Percentiles rank a stretch among this genome's conserved stretches.
These are phyloP conservation scores for Arabis hirsuta DNA, from an alignment of 345 rosid genomes.

Conservation along the genomic window DNA sequence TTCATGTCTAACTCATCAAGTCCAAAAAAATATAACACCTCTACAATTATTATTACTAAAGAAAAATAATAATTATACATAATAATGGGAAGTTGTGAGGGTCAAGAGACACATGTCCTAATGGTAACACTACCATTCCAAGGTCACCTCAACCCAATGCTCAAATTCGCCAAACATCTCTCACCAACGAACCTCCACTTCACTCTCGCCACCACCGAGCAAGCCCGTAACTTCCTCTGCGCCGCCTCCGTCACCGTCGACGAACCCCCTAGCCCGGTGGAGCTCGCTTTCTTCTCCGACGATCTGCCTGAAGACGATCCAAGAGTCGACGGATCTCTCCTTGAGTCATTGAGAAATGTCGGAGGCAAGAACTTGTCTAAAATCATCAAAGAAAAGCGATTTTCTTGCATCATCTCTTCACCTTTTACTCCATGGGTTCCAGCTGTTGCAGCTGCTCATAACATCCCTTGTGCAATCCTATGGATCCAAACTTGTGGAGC, in stretches of 20 bases:
- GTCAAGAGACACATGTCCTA: slow-evolving; percentile 45
- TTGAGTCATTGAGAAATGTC: slow-evolving; percentile 36
- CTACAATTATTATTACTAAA: background rate
- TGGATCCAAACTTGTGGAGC: slow-evolving; percentile 64
- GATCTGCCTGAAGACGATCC: slow-evolving; percentile 49
- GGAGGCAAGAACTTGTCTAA: slow-evolving; percentile 50
- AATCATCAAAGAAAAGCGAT: slow-evolving; percentile 38
- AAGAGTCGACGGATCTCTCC: background rate
- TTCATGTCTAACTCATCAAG: slow-evolving; percentile 1
- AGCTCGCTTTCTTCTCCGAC: slow-evolving; percentile 54
- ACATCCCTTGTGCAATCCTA: slow-evolving; percentile 56
- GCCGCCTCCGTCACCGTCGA: background rate
- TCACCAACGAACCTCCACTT: slow-evolving; percentile 46
- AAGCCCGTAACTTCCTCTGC: slow-evolving; percentile 44
- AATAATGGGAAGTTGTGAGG: slow-evolving; percentile 34
- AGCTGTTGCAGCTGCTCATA: slow-evolving; percentile 44
- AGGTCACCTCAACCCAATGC: slow-evolving; percentile 42
- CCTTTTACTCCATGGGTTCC: slow-evolving; percentile 65
- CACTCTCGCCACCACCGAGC: slow-evolving; percentile 56
- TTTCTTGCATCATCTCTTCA: slow-evolving; percentile 45
- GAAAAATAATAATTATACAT: background rate
- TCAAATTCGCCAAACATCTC: slow-evolving; percentile 55
- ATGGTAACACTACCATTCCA: slow-evolving; percentile 52
- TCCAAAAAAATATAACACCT: slow-evolving; percentile 6
- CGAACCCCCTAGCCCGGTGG: slow-evolving; percentile 8